phyloP scores from a whole-genome alignment of 257 asterid species.

The Nicotiana benthamiana region DNA sequence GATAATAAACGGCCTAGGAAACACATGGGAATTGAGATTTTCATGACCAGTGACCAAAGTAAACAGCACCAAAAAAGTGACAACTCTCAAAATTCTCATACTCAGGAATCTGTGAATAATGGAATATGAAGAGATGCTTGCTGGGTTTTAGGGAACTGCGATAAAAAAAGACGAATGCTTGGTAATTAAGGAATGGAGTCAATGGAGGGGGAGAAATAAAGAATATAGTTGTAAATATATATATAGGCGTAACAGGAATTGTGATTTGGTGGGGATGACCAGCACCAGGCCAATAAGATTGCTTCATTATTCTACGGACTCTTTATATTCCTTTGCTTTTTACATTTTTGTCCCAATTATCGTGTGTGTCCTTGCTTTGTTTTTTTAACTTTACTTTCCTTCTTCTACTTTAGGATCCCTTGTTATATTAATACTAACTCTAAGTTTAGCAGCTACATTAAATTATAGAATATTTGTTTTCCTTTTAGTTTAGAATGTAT shows the following conservation, averaged over 20 bases:
- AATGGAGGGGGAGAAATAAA: not conserved
- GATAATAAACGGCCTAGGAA: conserved; percentile 25
- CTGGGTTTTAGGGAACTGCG: not conserved
- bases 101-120: not conserved
- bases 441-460: no score
- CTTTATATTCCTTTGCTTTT: not conserved
- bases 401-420: no score
- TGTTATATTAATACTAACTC: no score
- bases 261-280: not conserved
- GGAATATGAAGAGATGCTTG: not conserved
- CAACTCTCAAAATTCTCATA: conserved; percentile 24
- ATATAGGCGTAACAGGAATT: not conserved
- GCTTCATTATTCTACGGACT: not conserved
- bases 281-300: not conserved
- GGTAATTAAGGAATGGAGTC: not conserved
- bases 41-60: conserved; percentile 21
- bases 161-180: not conserved
- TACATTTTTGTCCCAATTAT: not conserved
- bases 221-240: not conserved
- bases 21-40: conserved; percentile 5
- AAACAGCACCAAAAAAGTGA: conserved; percentile 24
- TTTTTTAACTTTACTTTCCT: no score
- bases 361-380: not conserved
- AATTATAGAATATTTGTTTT: no score
- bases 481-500: no score